Evolutionary conservation across 345 rosid species (phyloP), one percentile per base, ranked within the genome.

Genomic region (Dipteronia dyeriana): DNA sequence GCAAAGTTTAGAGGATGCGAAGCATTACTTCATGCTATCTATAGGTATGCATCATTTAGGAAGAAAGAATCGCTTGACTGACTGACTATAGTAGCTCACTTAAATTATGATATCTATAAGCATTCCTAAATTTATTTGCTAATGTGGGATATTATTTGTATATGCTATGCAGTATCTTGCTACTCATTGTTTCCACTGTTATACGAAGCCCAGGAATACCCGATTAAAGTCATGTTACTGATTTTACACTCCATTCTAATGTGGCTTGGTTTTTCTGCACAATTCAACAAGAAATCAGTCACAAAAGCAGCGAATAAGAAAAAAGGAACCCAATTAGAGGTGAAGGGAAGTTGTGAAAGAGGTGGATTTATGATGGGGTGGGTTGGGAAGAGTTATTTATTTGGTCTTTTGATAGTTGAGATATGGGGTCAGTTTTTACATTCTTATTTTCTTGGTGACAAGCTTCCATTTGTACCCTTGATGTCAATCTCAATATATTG

Each of bases 181-280:
- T 94, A 92, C 79, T 96, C 98, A 3, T 84, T 96, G 23, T 91
- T 94, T 72, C 98, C 98, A 7, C 98, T 94, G 69, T 89, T 94
- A 78, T 87, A 83, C 0, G 92, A 91, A 82, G 87, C 88, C 61
- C 98, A 81, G 77, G 99, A 96, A 76, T 93, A 94, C 71, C 91
- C 92, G n/a, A 87, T 94, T 68, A 96, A 96, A 82, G 94, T 92
- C 67, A 63, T 90, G 53, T 12, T 96, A 79, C 70, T 96, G 85
- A 76, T 94, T 26, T 45, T 89, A 51, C 92, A 92, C 70, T 79
- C 92, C 74, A 69, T 86, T 69, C 78, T 90, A 2, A 85, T 85
- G 82, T 90, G 91, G 90, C 80, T 83, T 9, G 75, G 86, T 45
- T 92, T 92, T 77, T 73, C 89, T 11, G 78, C 88, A 8, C 90